A percentile compares a stretch with the other conserved stretches of the same genome.
These are phyloP conservation scores for Albatrellus sp. DNA, from an alignment of 1,284 basidiomycete species.

Conservation along the genomic window DNA sequence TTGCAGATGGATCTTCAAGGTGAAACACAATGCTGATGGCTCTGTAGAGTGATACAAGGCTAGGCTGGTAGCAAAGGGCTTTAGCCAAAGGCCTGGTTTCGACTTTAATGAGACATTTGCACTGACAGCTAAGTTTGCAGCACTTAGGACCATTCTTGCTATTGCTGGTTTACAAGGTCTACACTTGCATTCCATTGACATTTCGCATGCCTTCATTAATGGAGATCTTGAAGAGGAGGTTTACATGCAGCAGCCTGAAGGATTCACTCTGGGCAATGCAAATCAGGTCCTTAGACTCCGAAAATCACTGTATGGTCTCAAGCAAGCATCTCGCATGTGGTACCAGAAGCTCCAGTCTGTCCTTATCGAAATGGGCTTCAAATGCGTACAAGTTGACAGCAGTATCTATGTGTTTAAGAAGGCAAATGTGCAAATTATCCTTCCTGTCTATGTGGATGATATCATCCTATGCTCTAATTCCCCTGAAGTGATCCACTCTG, in stretches of 20 bases:
- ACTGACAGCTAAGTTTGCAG: slow-evolving; percentile 17
- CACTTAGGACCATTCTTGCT: slow-evolving; percentile 17
- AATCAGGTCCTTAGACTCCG: neutral
- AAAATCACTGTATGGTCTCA: slow-evolving; percentile 19
- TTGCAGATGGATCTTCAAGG: slow-evolving; percentile 21
- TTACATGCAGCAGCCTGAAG: slow-evolving; percentile 16
- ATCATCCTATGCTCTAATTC: too few relatives aligned
- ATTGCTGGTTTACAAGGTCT: slow-evolving; percentile 13
- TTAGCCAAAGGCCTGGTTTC: slow-evolving; percentile 23
- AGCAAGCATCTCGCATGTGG: slow-evolving; percentile 19
- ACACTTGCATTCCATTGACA: slow-evolving; percentile 13
- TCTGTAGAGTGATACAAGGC: slow-evolving; percentile 15
- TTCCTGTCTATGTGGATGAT: slow-evolving; percentile 24
- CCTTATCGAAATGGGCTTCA: slow-evolving; percentile 15
- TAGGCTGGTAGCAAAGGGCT: slow-evolving; percentile 27
- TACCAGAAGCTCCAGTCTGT: slow-evolving; percentile 12
- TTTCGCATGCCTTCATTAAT: slow-evolving; percentile 16
- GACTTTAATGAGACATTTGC: slow-evolving; percentile 26
- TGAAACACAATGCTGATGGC: slow-evolving; percentile 11
- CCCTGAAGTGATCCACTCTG: too few relatives aligned
- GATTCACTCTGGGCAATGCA: slow-evolving; percentile 6
- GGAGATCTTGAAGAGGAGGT: slow-evolving; percentile 15
- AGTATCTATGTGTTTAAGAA: neutral
- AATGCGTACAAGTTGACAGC: slow-evolving; percentile 14
- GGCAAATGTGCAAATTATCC: slow-evolving; percentile 9